Conservation (phyloP, 768 basidiomycete genomes). For the Pisolithus marmoratus region DNA sequence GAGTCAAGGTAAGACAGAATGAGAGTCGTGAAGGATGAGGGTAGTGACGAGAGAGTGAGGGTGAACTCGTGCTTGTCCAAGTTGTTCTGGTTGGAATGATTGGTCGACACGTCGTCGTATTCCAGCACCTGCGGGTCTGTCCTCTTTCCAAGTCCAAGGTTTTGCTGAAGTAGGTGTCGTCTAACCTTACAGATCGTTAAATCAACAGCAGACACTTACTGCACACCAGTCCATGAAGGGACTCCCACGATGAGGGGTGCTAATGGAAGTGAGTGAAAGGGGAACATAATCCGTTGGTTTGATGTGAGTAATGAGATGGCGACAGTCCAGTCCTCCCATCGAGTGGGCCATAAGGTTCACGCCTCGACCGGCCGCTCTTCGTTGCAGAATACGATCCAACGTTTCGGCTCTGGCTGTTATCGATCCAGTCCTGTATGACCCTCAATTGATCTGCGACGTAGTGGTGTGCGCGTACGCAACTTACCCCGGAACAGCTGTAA, state of each 20-base stretch:
- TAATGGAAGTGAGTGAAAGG: constrained; percentile 80
- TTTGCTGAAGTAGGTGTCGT: constrained; percentile 46
- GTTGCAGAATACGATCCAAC: constrained; percentile 66
- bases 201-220: constrained; percentile 38
- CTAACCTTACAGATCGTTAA: constrained; percentile 4
- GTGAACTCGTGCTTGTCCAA: constrained; percentile 30
- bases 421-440: constrained; percentile 69
- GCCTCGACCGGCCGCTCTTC: constrained; percentile 64
- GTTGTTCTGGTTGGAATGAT: not conserved
- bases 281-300: constrained; percentile 80
- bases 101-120: constrained; percentile 1
- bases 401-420: constrained; percentile 73
- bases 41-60: constrained; percentile 58
- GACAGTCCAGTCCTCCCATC: constrained; percentile 96
- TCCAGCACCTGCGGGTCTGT: constrained; percentile 13
- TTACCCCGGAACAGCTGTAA: constrained; percentile 90
- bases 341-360: constrained; percentile 95
- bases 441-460: not conserved
- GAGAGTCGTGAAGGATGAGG: constrained; percentile 81
- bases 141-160: constrained; percentile 85
- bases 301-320: constrained; percentile 85
- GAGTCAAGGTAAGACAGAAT: constrained; percentile 89
- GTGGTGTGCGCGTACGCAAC: constrained; percentile 23
- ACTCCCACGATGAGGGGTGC: constrained; percentile 92
- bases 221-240: constrained; percentile 99